phyloP scores from a whole-genome alignment of 169 alveolate genomes.

The Plasmodium chabaudi region DNA sequence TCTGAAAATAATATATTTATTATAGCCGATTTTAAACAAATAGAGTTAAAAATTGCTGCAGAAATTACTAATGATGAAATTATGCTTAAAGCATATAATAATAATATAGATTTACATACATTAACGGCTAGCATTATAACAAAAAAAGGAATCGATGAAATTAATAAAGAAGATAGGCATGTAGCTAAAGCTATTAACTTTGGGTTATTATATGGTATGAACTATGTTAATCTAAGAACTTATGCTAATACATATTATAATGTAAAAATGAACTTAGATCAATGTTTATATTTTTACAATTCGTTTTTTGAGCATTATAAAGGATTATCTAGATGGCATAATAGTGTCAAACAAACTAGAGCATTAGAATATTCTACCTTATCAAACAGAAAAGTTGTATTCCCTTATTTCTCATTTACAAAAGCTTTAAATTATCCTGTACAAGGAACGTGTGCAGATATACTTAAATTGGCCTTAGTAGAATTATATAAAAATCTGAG shows the following conservation, averaged over 20 bases:
- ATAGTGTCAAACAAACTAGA: constrained; percentile 82
- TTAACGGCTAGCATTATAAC: constrained; percentile 86
- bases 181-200: constrained; percentile 92
- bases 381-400: constrained; percentile 85
- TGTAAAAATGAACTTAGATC: constrained; percentile 80
- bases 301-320: constrained; percentile 86
- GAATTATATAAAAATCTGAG: constrained; percentile 79
- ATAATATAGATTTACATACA: constrained; percentile 83
- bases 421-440: constrained; percentile 90
- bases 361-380: constrained; percentile 77
- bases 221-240: constrained; percentile 83
- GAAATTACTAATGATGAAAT: constrained; percentile 88
- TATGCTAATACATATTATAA: constrained; percentile 88
- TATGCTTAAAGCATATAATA: constrained; percentile 88
- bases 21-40: constrained; percentile 91
- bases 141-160: constrained; percentile 76
- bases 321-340: constrained; percentile 89
- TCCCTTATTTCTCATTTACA: constrained; percentile 88
- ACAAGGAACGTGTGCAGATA: constrained; percentile 91
- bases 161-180: constrained; percentile 90
- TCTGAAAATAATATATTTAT: constrained; percentile 81
- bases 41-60: constrained; percentile 91
- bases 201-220: constrained; percentile 91
- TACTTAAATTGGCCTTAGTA: constrained; percentile 89
- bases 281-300: constrained; percentile 84